phyloP scores from a whole-genome alignment of 75 land plant species.

The Sequoia sempervirens region DNA sequence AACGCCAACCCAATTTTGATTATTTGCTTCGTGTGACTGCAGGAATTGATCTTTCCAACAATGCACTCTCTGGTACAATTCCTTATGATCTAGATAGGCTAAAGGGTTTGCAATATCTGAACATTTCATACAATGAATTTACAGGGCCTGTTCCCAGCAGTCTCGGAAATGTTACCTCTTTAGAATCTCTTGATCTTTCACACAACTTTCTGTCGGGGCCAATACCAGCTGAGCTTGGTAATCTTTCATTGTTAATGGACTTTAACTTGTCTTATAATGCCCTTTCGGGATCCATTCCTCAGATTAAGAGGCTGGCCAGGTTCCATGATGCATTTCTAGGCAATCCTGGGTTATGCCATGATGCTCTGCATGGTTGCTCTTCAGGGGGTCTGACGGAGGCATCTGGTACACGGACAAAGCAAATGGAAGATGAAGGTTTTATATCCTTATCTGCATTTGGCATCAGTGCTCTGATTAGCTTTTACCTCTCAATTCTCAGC shows the following conservation, averaged over 20 bases:
- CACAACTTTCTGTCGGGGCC: constrained; percentile 58
- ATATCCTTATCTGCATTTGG: constrained; percentile 43
- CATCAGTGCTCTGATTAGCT: constrained; percentile 43
- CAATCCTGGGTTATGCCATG: constrained; percentile 59
- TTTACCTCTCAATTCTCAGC: constrained; percentile 34
- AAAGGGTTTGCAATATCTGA: constrained; percentile 47
- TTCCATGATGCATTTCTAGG: constrained; percentile 80
- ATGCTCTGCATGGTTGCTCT: constrained; percentile 15
- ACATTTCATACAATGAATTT: constrained; percentile 63
- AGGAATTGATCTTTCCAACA: constrained; percentile 57
- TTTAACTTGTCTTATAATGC: constrained; percentile 64
- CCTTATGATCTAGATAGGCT: constrained; percentile 43
- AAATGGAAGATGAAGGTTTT: constrained; percentile 17
- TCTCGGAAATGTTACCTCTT: constrained; percentile 27
- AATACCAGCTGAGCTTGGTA: constrained; percentile 53
- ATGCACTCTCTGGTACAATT: constrained; percentile 53
- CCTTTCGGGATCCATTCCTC: constrained; percentile 54
- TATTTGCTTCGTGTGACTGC: constrained; percentile 26
- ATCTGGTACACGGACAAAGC: constrained; percentile 9
- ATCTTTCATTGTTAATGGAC: constrained; percentile 20
- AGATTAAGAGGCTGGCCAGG: constrained; percentile 24
- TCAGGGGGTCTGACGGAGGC: constrained; percentile 11
- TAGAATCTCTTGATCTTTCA: constrained; percentile 59
- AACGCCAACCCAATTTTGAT: constrained; percentile 24
- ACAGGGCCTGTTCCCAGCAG: constrained; percentile 45